These are phyloP conservation scores for Ustilago vetiveriae DNA, from an alignment of 1,284 basidiomycete species.

Conservation along the genomic window DNA sequence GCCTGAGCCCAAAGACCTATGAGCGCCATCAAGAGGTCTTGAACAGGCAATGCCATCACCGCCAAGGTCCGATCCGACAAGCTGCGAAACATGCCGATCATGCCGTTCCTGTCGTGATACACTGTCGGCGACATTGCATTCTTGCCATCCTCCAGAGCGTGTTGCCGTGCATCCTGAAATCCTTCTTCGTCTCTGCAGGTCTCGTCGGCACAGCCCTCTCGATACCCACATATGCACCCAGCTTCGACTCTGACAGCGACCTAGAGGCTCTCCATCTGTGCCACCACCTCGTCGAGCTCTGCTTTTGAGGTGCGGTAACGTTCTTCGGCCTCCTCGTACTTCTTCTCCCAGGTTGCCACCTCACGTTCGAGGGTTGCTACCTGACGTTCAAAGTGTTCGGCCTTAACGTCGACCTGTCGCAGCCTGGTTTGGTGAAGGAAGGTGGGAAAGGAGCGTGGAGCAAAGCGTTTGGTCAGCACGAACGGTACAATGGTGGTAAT, in stretches of 20 bases:
- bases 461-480: constrained; percentile 6
- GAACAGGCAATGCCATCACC: constrained; percentile 8
- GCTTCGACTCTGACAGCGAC: constrained; percentile 26
- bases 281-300: constrained; percentile 87
- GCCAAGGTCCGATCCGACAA: constrained; percentile 21
- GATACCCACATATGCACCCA: neutral
- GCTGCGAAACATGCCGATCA: constrained; percentile 20
- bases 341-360: constrained; percentile 91
- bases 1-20: constrained; percentile 30
- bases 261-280: constrained; percentile 81
- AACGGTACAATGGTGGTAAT: neutral
- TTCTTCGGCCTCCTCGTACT: constrained; percentile 83
- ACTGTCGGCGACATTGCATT: neutral
- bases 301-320: constrained; percentile 81
- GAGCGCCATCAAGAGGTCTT: constrained; percentile 17
- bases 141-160: neutral
- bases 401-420: constrained; percentile 96
- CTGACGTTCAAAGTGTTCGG: constrained; percentile 97
- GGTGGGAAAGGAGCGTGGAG: neutral
- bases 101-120: neutral
- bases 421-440: constrained; percentile 73
- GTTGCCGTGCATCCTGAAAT: constrained; percentile 14
- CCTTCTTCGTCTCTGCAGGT: constrained; percentile 6
- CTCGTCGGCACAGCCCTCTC: constrained; percentile 1
- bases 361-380: constrained; percentile 88